Base-by-base conservation (phyloP, 441 rosid species). In the Corymbia citriodora region DNA sequence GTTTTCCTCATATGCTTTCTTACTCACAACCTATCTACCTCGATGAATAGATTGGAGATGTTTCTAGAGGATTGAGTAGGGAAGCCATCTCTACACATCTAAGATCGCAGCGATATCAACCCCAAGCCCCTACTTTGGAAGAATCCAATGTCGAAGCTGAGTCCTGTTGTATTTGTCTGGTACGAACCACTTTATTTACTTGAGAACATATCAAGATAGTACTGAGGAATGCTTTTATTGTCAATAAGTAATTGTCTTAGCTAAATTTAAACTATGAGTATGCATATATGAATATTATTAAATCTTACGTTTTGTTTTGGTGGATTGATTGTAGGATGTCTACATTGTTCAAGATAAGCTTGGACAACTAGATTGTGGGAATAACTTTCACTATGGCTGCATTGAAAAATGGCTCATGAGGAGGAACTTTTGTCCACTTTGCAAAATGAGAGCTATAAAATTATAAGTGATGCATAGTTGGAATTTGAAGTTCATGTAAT, bases 1-100 rank as follows among this genome's bases (percentile, higher is more conserved):
- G 27, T 57, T 57, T 57, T 23, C 27, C 4, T 57, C 63, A 23
- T 57, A 23, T 57, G 63, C 21, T 57, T 54, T 23, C 29, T 23
- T 23, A 57, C 23, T 57, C 9, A 23, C 23, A 55, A 57, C 25
- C 25, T 12, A 10, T 59, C 63, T 3, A 59, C 36, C 90, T 94
- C 31, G 93, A 87, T 9, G 94, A 93, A 55, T 91, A 23, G 10
- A 91, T 92, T 31, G 95, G 94, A 82, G 52, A 88, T 48, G 93
- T 92, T 15, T 4, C 40, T 49, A 92, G 90, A 11, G 95, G 96
- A 33, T 31, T 95, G 83, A 91, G 55, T 45, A 95, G 93, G 65
- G 92, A 90, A 55, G 61, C 40, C 9, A 91, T 94, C 61, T n/a
- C 25, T 52, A 88, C 87, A 49, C 79, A 86, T 87, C 88, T 95